phyloP scores from a whole-genome alignment of 2,329 filamentous ascomycete genomes.

The Pseudocercospora eumusae region DNA sequence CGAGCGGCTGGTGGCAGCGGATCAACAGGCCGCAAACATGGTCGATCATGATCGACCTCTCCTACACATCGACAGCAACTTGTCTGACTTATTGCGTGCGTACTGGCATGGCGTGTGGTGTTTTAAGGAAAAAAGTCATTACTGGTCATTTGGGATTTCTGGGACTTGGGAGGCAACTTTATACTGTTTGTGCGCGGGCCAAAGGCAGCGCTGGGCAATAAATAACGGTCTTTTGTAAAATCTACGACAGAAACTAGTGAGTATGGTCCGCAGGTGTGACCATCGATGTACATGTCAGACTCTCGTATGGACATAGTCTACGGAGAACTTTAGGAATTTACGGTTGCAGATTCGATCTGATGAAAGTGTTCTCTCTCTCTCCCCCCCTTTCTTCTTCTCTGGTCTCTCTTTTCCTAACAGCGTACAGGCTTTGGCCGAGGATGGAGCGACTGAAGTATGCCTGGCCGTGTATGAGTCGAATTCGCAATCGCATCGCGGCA shows the following conservation, averaged over 20 bases:
- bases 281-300: not conserved
- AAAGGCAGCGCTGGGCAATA: not conserved
- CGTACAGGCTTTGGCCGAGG: not conserved
- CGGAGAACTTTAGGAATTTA: not conserved
- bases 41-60: slow-evolving; percentile 14
- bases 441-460: not conserved
- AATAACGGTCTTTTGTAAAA: slow-evolving; percentile 4
- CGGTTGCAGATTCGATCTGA: not conserved
- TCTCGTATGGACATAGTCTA: slow-evolving; percentile 5
- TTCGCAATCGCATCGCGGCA: not conserved
- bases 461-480: not conserved
- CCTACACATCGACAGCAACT: slow-evolving; percentile 15
- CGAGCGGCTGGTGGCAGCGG: slow-evolving; percentile 15
- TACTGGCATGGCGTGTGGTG: slow-evolving; percentile 23
- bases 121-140: slow-evolving; percentile 9
- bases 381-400: not conserved
- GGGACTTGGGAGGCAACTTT: not conserved
- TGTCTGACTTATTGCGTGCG: slow-evolving; percentile 10
- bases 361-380: not conserved
- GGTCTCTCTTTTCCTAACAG: not conserved
- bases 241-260: slow-evolving; percentile 5
- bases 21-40: slow-evolving; percentile 24
- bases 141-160: not conserved
- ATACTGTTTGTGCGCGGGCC: not conserved
- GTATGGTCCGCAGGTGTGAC: not conserved